Evolutionary conservation across 2,329 filamentous ascomycete species (phyloP).

Genomic region (Scedosporium aurantiacum): DNA sequence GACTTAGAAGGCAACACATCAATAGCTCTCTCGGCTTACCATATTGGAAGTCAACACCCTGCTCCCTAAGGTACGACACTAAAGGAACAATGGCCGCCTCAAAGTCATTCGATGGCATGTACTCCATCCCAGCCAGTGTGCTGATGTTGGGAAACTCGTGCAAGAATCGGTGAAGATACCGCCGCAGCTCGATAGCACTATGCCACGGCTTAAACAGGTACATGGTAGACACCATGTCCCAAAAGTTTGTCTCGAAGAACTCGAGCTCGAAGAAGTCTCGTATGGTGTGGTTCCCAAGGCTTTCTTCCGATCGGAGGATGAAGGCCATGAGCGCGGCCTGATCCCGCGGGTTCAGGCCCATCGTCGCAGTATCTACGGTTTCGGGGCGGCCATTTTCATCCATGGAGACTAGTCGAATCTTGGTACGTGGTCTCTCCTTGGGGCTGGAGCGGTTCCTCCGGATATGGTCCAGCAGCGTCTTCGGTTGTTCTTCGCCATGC

Average conservation of each 20-base stretch:
- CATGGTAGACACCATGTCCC: constrained; percentile 24
- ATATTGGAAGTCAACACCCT: constrained; percentile 20
- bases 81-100: constrained; percentile 23
- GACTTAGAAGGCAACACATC: too few relatives aligned
- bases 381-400: constrained; percentile 2
- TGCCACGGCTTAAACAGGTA: constrained; percentile 25
- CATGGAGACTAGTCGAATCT: constrained; percentile 6
- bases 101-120: constrained; percentile 19
- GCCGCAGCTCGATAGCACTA: constrained; percentile 22
- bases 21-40: background rate
- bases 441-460: constrained; percentile 3
- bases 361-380: constrained; percentile 4
- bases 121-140: constrained; percentile 20
- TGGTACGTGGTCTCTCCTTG: background rate
- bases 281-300: constrained; percentile 19
- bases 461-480: constrained; percentile 8
- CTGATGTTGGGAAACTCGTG: constrained; percentile 19
- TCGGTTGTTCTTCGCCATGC: background rate
- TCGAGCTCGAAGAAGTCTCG: constrained; percentile 11
- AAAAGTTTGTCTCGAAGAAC: constrained; percentile 25
- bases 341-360: constrained; percentile 8
- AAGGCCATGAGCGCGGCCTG: constrained; percentile 16
- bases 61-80: constrained; percentile 17
- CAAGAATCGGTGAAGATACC: constrained; percentile 22
- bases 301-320: constrained; percentile 18